phyloP scores from a whole-genome alignment of 192 early-diverging fungal species.

The Coemansia sp. region DNA sequence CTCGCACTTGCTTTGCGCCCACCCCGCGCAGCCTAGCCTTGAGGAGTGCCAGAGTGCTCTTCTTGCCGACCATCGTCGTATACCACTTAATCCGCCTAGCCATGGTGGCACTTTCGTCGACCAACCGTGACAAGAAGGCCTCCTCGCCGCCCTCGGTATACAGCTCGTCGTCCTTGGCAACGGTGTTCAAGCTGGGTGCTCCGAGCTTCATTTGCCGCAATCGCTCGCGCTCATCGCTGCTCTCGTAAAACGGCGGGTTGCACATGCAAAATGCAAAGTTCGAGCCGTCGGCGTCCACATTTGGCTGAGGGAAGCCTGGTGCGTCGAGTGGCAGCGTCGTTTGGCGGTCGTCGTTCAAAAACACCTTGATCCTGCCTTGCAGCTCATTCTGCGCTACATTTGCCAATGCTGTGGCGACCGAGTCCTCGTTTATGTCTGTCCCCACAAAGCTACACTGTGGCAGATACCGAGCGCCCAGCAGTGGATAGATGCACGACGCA shows the following conservation, averaged over 20 bases:
- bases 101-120: constrained; percentile 65
- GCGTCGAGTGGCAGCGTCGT: constrained; percentile 23
- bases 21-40: neutral
- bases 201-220: constrained; percentile 58
- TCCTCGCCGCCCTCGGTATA: constrained; percentile 82
- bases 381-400: constrained; percentile 74
- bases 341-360: constrained; percentile 40
- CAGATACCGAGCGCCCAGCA: constrained; percentile 69
- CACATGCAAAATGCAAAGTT: constrained; percentile 80
- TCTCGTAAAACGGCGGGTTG: constrained; percentile 89
- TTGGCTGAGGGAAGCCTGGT: constrained; percentile 10
- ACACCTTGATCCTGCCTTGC: constrained; percentile 58
- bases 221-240: constrained; percentile 59
- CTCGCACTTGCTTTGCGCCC: constrained; percentile 16
- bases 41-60: constrained; percentile 48
- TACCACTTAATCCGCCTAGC: constrained; percentile 69
- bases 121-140: constrained; percentile 67
- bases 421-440: constrained; percentile 73
- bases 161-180: constrained; percentile 71
- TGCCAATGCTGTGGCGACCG: constrained; percentile 61
- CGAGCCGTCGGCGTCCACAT: constrained; percentile 17
- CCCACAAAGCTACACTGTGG: constrained; percentile 69
- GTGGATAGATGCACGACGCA: constrained; percentile 90
- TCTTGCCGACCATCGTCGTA: constrained; percentile 77
- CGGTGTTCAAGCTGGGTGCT: constrained; percentile 59